Evolutionary conservation across 495 filamentous ascomycete genomes (phyloP), one percentile per base, ranked within the genome.

Genomic region (Cercophora newfieldiana): DNA sequence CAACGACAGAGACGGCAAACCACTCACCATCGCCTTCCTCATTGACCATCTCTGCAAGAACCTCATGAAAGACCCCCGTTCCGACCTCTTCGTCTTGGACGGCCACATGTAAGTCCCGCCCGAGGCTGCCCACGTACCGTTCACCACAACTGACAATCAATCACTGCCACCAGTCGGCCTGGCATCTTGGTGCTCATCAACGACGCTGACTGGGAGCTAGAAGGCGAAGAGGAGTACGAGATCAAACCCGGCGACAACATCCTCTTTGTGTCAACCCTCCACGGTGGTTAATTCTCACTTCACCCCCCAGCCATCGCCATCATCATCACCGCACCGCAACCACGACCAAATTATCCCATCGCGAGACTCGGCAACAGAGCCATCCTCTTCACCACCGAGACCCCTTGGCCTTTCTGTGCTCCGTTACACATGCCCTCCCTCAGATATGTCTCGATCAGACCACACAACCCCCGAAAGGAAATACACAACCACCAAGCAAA

Each of bases 131-230:
- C 37, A 62, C 18, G 21, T 49, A n/a, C 33, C 33, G 28, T 31
- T 26, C 33, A 12, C 30, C 24, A 58, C 30, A n/a, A 44, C 33
- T 61, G 26, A 48, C 25, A 63, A 18, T 19, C 19, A 59, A 33
- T 33, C 7, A 62, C 48, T 50, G 21, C 10, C 10, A 63, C 47
- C 69, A 98, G 95, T 31, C 92, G 96, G 56, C 94, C 95, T 6
- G 95, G 95, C n/a, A 96, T 98, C 71, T 86, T 99, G 55, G 96
- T 97, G 18, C 81, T 99, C 64, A 94, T 99, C 76, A 99, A 99
- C 75, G 94, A 99, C 69, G 90, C 91, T 49, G 95, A 99, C 74
- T 99, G 95, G 95, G 94, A 97, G 78, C 86, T 99, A 16, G 96
- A 98, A 78, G 95, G 94, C 7, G 94, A 97, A 77, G 93, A 93